Evolutionary conservation across 148 eudicot species (phyloP).

Genomic region (Camellia sinensis): DNA sequence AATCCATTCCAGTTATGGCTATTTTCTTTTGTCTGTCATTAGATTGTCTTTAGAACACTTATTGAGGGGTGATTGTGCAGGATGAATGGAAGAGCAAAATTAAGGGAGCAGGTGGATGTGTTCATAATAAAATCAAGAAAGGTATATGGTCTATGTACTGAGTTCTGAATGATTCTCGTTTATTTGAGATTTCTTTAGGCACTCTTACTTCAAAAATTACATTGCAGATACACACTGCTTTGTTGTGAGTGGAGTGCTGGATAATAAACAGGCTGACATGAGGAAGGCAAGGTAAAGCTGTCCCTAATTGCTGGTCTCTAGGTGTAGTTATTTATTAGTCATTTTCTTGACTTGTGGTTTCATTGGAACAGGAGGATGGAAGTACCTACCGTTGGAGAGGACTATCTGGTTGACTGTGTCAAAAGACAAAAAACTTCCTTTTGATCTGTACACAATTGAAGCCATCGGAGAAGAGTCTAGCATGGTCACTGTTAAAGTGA

Average conservation of each 20-base stretch:
- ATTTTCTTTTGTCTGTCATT: neutral
- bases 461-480: slow-evolving; percentile 53
- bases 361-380: slow-evolving; percentile 78
- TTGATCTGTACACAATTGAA: slow-evolving; percentile 76
- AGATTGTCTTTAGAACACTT: neutral
- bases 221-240: slow-evolving; percentile 60
- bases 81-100: slow-evolving; percentile 65
- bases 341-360: slow-evolving; percentile 12
- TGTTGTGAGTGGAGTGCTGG: slow-evolving; percentile 58
- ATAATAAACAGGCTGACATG: slow-evolving; percentile 60
- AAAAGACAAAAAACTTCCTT: slow-evolving; percentile 76
- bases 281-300: slow-evolving; percentile 77
- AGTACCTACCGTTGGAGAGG: slow-evolving; percentile 84
- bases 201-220: slow-evolving; percentile 3
- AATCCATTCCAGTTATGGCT: slow-evolving; percentile 12
- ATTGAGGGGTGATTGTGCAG: slow-evolving; percentile 33
- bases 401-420: slow-evolving; percentile 71
- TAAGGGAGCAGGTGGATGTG: slow-evolving; percentile 71
- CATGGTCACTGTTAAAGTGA: slow-evolving; percentile 82
- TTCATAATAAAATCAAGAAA: slow-evolving; percentile 77
- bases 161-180: slow-evolving; percentile 7
- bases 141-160: slow-evolving; percentile 32
- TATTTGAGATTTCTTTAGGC: slow-evolving; percentile 9
- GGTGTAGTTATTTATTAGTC: neutral
- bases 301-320: neutral